Percentiles rank a stretch among this genome's conserved stretches.
These are phyloP conservation scores for Dothideomycetes sp. DNA, from an alignment of 2,329 filamentous ascomycete genomes.

Conservation along the genomic window DNA sequence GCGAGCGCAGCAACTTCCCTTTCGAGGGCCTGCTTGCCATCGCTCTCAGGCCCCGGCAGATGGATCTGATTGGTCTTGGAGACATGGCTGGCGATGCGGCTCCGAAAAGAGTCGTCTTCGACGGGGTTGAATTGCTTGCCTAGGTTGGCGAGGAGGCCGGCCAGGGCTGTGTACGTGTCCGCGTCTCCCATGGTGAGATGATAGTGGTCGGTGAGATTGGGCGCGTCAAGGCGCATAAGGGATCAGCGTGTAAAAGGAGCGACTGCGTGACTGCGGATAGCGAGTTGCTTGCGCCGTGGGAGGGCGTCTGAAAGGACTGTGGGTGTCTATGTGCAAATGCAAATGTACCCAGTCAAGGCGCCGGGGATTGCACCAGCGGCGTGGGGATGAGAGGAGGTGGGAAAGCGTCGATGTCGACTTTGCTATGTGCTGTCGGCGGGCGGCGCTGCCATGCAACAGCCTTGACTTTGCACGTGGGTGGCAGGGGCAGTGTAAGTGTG, in stretches of 20 bases:
- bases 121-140: constrained; percentile 34
- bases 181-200: constrained; percentile 21
- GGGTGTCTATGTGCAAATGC: neutral
- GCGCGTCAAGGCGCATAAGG: constrained; percentile 6
- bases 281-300: neutral
- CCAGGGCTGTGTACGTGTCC: constrained; percentile 26
- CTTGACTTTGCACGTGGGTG: too few relatives aligned
- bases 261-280: neutral
- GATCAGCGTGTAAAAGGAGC: neutral
- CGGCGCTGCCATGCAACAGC: neutral
- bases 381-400: too few relatives aligned
- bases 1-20: constrained; percentile 70
- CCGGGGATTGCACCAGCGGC: neutral
- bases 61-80: constrained; percentile 44
- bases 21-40: constrained; percentile 71
- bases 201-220: constrained; percentile 1
- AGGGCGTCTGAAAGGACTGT: neutral
- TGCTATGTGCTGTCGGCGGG: neutral
- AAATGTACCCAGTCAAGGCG: neutral
- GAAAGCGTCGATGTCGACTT: neutral
- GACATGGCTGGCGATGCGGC: constrained; percentile 39
- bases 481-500: too few relatives aligned
- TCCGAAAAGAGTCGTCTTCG: constrained; percentile 32
- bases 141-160: constrained; percentile 32
- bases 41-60: constrained; percentile 65